phyloP scores from a whole-genome alignment of 2,329 filamentous ascomycete genomes.

The Ilyonectria mors-panacis region DNA sequence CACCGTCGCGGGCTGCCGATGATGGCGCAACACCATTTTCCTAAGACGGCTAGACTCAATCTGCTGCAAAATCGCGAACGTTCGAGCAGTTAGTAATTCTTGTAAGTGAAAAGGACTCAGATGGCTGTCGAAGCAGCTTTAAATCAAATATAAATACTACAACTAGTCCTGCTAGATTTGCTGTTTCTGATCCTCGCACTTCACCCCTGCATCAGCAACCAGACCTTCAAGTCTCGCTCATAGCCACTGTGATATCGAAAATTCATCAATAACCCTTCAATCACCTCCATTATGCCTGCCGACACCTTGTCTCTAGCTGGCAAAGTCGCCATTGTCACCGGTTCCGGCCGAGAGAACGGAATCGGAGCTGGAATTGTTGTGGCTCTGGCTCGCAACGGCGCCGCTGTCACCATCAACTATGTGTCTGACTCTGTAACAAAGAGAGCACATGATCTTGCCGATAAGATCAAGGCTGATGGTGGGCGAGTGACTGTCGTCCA shows the following conservation, averaged over 20 bases:
- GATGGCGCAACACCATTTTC: slow-evolving; percentile 26
- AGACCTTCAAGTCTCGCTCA: background rate
- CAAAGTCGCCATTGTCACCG: slow-evolving; percentile 62
- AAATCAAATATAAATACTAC: background rate
- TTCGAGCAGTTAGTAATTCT: background rate
- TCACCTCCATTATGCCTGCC: slow-evolving; percentile 42
- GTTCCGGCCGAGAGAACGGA: slow-evolving; percentile 60
- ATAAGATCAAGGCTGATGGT: slow-evolving; percentile 48
- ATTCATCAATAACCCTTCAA: background rate
- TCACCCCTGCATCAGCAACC: too few relatives aligned
- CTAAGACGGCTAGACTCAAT: slow-evolving; percentile 19
- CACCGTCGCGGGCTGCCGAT: too few relatives aligned
- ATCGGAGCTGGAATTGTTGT: slow-evolving; percentile 61
- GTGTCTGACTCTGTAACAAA: slow-evolving; percentile 52
- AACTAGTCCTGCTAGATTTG: background rate
- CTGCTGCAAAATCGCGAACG: background rate
- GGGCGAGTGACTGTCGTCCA: slow-evolving; percentile 52
- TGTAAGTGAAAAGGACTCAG: background rate
- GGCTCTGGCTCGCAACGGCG: slow-evolving; percentile 58
- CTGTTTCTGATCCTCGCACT: background rate
- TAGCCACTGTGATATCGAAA: background rate
- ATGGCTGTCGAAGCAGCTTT: background rate
- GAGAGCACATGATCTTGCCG: slow-evolving; percentile 51
- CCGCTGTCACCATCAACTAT: slow-evolving; percentile 58
- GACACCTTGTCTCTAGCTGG: slow-evolving; percentile 57